A percentile compares a stretch with the other conserved stretches of the same genome.
Conservation (phyloP, 306 rosid genomes). For the Prunus padus region DNA sequence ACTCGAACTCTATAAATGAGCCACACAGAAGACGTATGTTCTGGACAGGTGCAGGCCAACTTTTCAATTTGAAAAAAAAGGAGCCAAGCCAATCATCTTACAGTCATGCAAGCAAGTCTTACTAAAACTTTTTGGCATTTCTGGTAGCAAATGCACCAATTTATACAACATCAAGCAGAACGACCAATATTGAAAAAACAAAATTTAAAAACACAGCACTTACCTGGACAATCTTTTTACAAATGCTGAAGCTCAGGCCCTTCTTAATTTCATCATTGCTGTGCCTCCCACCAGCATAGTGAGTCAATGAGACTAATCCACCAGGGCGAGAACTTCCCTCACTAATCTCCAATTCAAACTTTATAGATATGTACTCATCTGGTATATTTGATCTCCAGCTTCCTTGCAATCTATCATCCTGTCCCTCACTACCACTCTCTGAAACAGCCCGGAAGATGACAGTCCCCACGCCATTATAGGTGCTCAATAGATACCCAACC, state of each 20-base stretch:
- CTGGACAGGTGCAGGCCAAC: neutral
- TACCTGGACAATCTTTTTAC: slow-evolving; percentile 71
- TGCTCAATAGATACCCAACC: slow-evolving; percentile 56
- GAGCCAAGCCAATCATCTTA: neutral
- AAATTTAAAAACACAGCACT: neutral
- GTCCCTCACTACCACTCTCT: slow-evolving; percentile 39
- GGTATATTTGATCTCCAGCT: slow-evolving; percentile 47
- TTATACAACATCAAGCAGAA: neutral
- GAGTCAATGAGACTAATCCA: slow-evolving; percentile 36
- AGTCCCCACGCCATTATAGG: slow-evolving; percentile 37
- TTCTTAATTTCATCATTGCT: slow-evolving; percentile 44
- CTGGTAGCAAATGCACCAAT: neutral
- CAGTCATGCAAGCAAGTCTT: neutral
- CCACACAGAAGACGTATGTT: neutral
- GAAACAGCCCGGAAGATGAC: slow-evolving; percentile 44
- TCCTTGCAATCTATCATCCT: slow-evolving; percentile 37
- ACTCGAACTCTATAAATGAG: too few species aligned
- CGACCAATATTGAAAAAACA: neutral
- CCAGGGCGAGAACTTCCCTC: slow-evolving; percentile 32
- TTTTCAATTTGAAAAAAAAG: neutral
- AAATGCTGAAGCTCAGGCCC: slow-evolving; percentile 63
- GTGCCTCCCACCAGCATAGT: slow-evolving; percentile 34
- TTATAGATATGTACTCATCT: slow-evolving; percentile 45
- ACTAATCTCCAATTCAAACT: slow-evolving; percentile 56
- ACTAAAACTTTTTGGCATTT: neutral